Base-by-base conservation (phyloP, 192 early-diverging fungal species). In the Spizellomyces sp. region DNA sequence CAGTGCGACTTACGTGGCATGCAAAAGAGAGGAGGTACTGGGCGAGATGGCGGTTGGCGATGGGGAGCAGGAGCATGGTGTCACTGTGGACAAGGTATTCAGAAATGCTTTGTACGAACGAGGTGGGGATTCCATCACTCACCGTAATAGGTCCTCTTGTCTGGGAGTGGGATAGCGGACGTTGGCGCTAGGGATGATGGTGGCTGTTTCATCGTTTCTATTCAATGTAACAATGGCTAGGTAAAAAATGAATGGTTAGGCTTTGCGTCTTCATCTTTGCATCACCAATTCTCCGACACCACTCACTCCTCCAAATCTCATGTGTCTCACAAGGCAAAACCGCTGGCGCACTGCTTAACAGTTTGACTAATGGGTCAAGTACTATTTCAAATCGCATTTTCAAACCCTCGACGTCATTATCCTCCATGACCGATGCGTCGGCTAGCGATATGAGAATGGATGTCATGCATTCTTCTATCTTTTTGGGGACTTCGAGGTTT, bases 1-100 rank as follows among this genome's bases (percentile, higher is more conserved):
- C 36, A 15, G 14, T 15, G n/a, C 59, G 17, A 9, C 59, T 36
- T 6, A 61, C 5, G 36, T 61, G 59, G 42, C 59, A 41, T 5
- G 59, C 59, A 42, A 61, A 61, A 5, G 59, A 61, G 17, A 61
- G 36, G 9, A 61, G 59, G 36, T 61, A 61, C 42, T 61, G 22
- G 14, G 59, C 59, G 22, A 61, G 4, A 27, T 61, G 42, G 14
- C 59, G 59, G 59, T 61, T 61, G 14, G 42, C 42, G 4, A 61
- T 42, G 42, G 59, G 59, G 14, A 61, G 36, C 14, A 61, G 17
- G 36, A 61, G 22, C 59, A 61, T 61, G 59, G 59, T 41, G 36
- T 61, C 59, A 36, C 59, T 61, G 59, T 56, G 22, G 54, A 56
- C 17, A 61, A 61, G 59, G 36, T 61, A 15, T 42, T 19, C 15